Percentiles rank a stretch among this genome's conserved stretches.
Conservation (phyloP, 2,329 filamentous ascomycete genomes). For the Hymenoscyphus fructigenus region DNA sequence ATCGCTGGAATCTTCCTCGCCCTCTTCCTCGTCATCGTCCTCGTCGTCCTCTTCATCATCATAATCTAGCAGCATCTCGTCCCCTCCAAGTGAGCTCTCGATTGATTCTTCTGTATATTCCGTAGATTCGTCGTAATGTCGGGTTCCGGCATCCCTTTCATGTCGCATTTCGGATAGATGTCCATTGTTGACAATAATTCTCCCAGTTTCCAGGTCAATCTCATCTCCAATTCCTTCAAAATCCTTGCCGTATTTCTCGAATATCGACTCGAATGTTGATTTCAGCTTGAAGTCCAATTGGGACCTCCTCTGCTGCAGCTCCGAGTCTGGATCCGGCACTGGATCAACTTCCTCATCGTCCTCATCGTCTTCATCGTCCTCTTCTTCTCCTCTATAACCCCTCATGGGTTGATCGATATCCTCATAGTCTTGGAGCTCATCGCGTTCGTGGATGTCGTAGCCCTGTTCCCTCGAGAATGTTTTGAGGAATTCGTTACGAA, state of each 20-base stretch:
- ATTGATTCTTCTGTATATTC: conserved; percentile 25
- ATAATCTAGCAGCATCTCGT: conserved; percentile 22
- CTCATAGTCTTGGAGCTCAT: conserved; percentile 8
- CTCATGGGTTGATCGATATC: conserved; percentile 9
- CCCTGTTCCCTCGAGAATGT: conserved; percentile 21
- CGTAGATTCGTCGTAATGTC: conserved; percentile 16
- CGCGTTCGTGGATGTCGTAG: conserved; percentile 18
- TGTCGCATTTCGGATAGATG: conserved; percentile 67
- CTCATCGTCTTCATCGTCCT: conserved; percentile 18
- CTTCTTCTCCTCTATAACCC: conserved; percentile 9
- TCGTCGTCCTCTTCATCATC: conserved; percentile 35
- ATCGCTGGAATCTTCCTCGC: conserved; percentile 27
- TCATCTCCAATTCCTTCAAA: conserved; percentile 85
- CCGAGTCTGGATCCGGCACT: conserved; percentile 51
- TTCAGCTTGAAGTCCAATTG: conserved; percentile 70
- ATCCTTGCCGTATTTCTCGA: conserved; percentile 81
- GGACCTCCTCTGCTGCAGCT: conserved; percentile 61
- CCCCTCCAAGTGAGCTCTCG: conserved; percentile 20
- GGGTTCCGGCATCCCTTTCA: conserved; percentile 50
- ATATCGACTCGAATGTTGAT: conserved; percentile 83
- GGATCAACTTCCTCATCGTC: conserved; percentile 18
- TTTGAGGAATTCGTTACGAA: conserved; percentile 19
- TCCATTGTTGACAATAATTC: conserved; percentile 87
- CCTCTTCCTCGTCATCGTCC: conserved; percentile 31
- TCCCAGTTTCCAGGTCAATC: conserved; percentile 78